Evolutionary conservation across 176 grass and related monocot genomes (phyloP).

Genomic region (Zoysia japonica): DNA sequence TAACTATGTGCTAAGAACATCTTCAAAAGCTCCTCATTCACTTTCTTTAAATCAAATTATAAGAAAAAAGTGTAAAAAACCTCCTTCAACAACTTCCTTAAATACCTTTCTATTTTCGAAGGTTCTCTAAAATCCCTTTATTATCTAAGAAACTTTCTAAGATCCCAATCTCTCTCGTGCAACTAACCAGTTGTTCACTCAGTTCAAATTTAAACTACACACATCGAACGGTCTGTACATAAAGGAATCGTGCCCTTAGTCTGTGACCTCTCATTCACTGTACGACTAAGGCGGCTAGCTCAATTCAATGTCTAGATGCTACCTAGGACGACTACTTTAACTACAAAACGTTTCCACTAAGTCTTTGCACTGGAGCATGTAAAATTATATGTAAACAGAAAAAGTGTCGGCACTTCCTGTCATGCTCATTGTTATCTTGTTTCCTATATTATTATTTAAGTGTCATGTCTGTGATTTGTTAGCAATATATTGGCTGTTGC

Average conservation of each 20-base stretch:
- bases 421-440: constrained; percentile 24
- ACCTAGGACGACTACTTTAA: background rate
- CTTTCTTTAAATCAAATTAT: background rate
- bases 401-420: background rate
- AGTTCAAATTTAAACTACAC: no score
- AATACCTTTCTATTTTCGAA: no score
- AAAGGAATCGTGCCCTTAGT: background rate
- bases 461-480: background rate
- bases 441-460: no score
- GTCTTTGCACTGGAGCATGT: background rate
- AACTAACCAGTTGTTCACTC: no score
- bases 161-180: background rate
- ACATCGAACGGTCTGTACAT: background rate
- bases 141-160: no score
- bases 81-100: no score
- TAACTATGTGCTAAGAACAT: background rate
- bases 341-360: background rate
- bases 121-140: no score
- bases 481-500: no score
- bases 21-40: background rate
- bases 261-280: background rate
- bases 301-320: background rate
- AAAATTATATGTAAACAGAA: background rate
- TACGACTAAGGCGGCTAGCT: background rate
- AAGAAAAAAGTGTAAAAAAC: background rate